Evolutionary conservation across 345 rosid genomes (phyloP), one percentile per base, ranked within the genome.

Genomic region (Crucihimalaya himalaica): DNA sequence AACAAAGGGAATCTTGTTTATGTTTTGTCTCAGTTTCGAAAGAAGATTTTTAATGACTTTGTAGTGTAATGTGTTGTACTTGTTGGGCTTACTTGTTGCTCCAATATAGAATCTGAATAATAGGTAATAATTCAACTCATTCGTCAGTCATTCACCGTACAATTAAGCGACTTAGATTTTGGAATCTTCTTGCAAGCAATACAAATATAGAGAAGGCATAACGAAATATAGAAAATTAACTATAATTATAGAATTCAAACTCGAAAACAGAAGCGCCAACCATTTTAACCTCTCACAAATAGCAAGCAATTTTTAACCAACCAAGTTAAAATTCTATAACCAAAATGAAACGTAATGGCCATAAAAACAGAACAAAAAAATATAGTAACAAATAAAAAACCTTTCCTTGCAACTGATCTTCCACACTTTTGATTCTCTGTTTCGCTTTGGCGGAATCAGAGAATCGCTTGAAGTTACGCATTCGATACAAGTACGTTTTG

Each of bases 391-490:
- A 58, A 20, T 31, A 4, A 65, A 65, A 25, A 27, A 46, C 13
- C 19, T 13, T 4, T 31, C 12, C 35, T 58, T 62, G n/a, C 31
- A 68, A 43, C 55, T 63, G 75, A 54, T 70, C 27, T 63, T 59
- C 4, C 40, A 32, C 13, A 54, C 23, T 43, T 69, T 71, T 61
- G 89, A 78, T 86, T 88, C 94, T 87, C 96, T 88, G 95, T 79
- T 81, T 83, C 92, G 90, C 76, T 70, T 52, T 3, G 34, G 64
- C 63, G 87, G 88, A 85, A 87, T 80, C 91, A 85, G 97, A 85
- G 93, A 80, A 83, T 91, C 86, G 68, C 9, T 60, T 61, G 52
- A 63, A 66, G 32, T 32, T 40, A 50, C 10, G 1, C 32, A 35
- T 56, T 48, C n/a, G 9, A 63, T 31, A 46, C 40, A 77, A 13